Conservation (phyloP, 306 rosid genomes). For the Casuarina cunninghamiana region DNA sequence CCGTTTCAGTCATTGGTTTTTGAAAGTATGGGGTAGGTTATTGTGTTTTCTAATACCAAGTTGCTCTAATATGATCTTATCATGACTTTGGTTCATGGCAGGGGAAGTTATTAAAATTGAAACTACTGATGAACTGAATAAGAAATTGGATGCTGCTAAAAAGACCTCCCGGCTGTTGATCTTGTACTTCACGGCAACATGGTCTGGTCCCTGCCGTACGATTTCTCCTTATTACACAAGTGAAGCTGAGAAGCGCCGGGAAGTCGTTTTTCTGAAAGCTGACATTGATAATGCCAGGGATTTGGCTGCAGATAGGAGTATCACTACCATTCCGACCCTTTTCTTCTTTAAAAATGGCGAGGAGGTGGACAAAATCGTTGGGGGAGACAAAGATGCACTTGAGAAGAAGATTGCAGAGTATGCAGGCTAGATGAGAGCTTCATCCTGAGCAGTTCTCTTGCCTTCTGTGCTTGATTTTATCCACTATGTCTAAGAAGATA, state of each 20-base stretch:
- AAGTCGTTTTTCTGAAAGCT: conserved; percentile 62
- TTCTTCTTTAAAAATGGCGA: conserved; percentile 63
- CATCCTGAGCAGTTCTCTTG: conserved; percentile 17
- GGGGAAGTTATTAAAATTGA: conserved; percentile 72
- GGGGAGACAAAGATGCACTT: conserved; percentile 59
- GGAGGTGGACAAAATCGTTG: conserved; percentile 68
- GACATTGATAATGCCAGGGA: conserved; percentile 80
- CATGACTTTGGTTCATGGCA: conserved; percentile 27
- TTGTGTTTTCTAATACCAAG: too few species aligned
- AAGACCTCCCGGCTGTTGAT: conserved; percentile 62
- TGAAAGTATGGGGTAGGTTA: too few species aligned
- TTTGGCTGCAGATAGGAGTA: conserved; percentile 64
- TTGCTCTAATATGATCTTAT: conserved; percentile 11
- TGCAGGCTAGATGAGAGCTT: conserved; percentile 43
- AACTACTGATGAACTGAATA: conserved; percentile 54
- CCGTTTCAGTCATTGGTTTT: background rate
- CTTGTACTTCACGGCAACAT: conserved; percentile 79
- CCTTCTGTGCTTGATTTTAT: conserved; percentile 16
- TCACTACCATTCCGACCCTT: conserved; percentile 75
- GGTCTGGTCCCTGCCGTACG: conserved; percentile 91
- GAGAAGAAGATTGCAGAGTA: conserved; percentile 66
- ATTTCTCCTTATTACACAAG: conserved; percentile 64
- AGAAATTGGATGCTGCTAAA: conserved; percentile 65
- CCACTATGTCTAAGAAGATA: conserved; percentile 11
- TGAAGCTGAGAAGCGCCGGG: conserved; percentile 70